Evolutionary conservation across 2,329 filamentous ascomycete genomes (phyloP).

Genomic region (Fusarium lyarnte): DNA sequence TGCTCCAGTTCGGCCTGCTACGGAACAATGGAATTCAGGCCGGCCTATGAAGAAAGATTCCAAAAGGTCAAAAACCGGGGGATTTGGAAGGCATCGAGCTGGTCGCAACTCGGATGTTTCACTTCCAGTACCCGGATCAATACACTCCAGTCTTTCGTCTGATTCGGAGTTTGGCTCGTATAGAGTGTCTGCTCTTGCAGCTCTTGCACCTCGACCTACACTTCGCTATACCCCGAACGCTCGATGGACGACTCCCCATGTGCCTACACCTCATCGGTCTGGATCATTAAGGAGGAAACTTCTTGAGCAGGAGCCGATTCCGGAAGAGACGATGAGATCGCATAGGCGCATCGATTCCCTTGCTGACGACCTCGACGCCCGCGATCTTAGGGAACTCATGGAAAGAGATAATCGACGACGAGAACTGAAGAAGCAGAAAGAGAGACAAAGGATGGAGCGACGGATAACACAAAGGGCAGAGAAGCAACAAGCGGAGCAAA

Average conservation of each 20-base stretch:
- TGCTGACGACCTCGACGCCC: constrained; percentile 85
- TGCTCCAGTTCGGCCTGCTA: constrained; percentile 71
- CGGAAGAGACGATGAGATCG: constrained; percentile 68
- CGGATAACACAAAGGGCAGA: constrained; percentile 74
- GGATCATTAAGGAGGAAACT: constrained; percentile 63
- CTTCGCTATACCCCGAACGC: constrained; percentile 77
- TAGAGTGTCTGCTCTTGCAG: constrained; percentile 80
- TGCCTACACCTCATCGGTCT: constrained; percentile 57
- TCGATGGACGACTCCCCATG: constrained; percentile 61
- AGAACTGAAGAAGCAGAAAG: constrained; percentile 75
- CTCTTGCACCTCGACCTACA: constrained; percentile 86
- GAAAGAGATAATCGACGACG: constrained; percentile 85
- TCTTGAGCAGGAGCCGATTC: constrained; percentile 62
- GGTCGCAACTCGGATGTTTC: constrained; percentile 77
- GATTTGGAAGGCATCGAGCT: constrained; percentile 62
- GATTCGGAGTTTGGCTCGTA: constrained; percentile 78
- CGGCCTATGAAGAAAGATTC: constrained; percentile 70
- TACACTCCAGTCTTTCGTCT: constrained; percentile 80
- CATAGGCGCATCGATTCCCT: constrained; percentile 74
- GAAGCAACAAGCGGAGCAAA: constrained; percentile 68
- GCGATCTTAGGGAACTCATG: constrained; percentile 86
- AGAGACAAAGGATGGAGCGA: constrained; percentile 73
- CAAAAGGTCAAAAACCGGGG: constrained; percentile 69
- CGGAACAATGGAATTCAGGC: constrained; percentile 68
- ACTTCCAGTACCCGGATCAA: constrained; percentile 76